These are phyloP conservation scores for Vigna angularis DNA, from an alignment of 306 rosid species.

Conservation along the genomic window DNA sequence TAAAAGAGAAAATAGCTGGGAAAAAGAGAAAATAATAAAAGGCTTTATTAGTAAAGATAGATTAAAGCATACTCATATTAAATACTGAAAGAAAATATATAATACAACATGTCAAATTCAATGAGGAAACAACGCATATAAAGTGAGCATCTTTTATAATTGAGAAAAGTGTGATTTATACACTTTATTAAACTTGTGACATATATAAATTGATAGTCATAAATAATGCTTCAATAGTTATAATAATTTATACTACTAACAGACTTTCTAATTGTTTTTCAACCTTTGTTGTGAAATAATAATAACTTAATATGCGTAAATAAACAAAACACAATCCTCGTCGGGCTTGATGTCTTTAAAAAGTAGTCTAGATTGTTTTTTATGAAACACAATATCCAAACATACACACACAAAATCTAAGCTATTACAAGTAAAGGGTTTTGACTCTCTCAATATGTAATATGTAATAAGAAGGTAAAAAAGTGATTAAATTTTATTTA, in stretches of 20 bases:
- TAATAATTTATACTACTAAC: not conserved
- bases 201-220: not conserved
- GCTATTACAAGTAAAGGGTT: not conserved
- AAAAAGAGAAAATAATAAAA: not conserved
- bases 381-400: not conserved
- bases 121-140: conserved; percentile 12
- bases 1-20: not conserved
- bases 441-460: not conserved
- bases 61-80: not conserved
- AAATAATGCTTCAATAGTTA: not conserved
- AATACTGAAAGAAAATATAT: not conserved
- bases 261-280: not conserved
- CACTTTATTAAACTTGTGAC: not conserved
- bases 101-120: not conserved
- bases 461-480: not conserved
- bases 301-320: not conserved
- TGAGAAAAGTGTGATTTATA: not conserved
- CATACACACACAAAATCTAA: not conserved
- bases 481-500: not conserved
- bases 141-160: not conserved
- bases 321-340: not conserved
- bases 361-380: not conserved
- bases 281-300: not conserved
- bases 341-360: too few species aligned
- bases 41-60: not conserved